Base-by-base conservation (phyloP, 495 filamentous ascomycete genomes). In the Trichoderma reesei region DNA sequence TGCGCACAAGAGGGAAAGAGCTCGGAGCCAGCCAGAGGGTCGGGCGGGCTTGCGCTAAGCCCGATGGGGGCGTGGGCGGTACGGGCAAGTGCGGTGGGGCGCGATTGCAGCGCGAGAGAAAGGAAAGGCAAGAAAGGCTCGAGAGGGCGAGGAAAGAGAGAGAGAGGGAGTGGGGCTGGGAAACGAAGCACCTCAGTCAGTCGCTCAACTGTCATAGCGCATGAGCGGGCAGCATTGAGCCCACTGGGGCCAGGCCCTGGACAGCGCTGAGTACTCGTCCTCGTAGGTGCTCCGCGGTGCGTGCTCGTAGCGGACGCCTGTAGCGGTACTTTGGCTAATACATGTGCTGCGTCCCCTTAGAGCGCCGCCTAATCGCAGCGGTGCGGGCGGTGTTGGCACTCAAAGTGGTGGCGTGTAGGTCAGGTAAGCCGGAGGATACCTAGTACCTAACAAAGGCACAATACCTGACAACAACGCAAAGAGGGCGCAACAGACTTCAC, bases 161-260 rank as follows among this genome's bases (percentile, higher is more conserved):
- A 26, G 18, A 26, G 46, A 56, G 20, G 48, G 48, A 33, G 48
- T 56, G 48, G 48, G 48, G 20, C 48, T 56, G 48, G 20, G 48
- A 56, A 34, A 56, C 20, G 48, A 56, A 26, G 20, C 8, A 56
- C 33, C 10, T 20, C 48, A n/a, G 20, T 6, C 20, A 8, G 42
- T 9, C 42, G 42, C 42, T n/a, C n/a, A n/a, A n/a, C n/a, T 14
- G 13, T 18, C 42, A 56, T 56, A 56, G 48, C 48, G 48, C 48
- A 56, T 56, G 20, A 56, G 48, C 42, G 16, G 26, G 26, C 26
- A 26, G 26, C 26, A 26, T 26, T 26, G 26, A 26, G 26, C 42
- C 48, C 48, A 56, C 48, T 56, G 48, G 48, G 48, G 48, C 48
- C 48, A 33, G 48, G 48, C 48, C 48, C 48, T 56, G 48, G 48